Base-by-base conservation (phyloP, 345 rosid genomes). In the Salix suchowensis region DNA sequence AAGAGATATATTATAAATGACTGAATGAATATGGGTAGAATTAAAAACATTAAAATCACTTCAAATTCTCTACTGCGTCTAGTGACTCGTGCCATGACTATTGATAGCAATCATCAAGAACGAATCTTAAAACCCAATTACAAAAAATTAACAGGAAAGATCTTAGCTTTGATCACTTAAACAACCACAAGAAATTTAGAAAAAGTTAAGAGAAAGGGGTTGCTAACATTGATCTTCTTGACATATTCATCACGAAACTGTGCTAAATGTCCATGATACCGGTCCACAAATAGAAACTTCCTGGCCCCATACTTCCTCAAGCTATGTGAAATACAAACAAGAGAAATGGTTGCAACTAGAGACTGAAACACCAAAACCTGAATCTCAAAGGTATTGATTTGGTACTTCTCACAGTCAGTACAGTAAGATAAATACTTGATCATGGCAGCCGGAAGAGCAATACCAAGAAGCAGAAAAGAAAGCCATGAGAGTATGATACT, bases 271-370 rank as follows among this genome's bases (percentile, higher is more conserved):
- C 82, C 86, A 40, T 80, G 84, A 2, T 6, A 77, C 5, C 81
- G 70, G 71, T 85, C 88, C 62, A 80, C 86, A 67, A 85, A 85
- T 12, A 85, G 84, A 65, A 85, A 85, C 72, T 78, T 80, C 58
- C 81, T 72, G 21, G 78, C n/a, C 1, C 86, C 86, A 52, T 85
- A 80, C 75, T 85, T 83, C 54, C 88, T 72, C 69, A 85, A 75
- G 46, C 78, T 78, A 70, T 73, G 78, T 28, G 86, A 82, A 5
- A 85, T 70, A 72, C 86, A 80, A 54, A 71, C 10, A 16, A 85
- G 82, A 74, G 86, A 83, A 64, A 81, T 65, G 60, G 77, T 77
- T 34, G 86, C 86, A 42, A 71, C 82, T 34, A 85, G 77, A 32
- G 76, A 80, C 76, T 80, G 82, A 64, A 84, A 85, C 26, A 32